Percentiles rank a stretch among this genome's conserved stretches.
Conservation (phyloP, 2,329 filamentous ascomycete species). For the Seiridium cupressi region DNA sequence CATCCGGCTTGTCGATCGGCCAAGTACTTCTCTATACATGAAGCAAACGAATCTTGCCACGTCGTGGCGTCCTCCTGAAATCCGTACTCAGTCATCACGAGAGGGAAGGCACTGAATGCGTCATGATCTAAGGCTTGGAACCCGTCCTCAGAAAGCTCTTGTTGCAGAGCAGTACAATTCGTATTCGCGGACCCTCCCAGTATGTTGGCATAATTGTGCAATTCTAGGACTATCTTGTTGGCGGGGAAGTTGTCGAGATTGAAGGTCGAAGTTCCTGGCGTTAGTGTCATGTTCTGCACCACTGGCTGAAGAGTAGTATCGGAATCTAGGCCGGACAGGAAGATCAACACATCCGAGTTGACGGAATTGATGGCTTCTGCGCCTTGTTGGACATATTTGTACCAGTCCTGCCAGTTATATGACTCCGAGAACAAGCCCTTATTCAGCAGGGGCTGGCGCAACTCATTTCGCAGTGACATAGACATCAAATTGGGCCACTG, state of each 20-base stretch:
- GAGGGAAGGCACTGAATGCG: constrained; percentile 39
- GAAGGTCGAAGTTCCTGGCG: constrained; percentile 44
- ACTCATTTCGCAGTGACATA: constrained; percentile 53
- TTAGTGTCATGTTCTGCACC: constrained; percentile 43
- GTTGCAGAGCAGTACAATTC: constrained; percentile 42
- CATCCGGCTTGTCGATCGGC: constrained; percentile 47
- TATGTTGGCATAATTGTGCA: constrained; percentile 57
- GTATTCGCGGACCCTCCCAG: constrained; percentile 27
- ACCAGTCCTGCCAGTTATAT: constrained; percentile 58
- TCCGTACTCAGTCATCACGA: constrained; percentile 53
- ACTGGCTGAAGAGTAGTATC: constrained; percentile 52
- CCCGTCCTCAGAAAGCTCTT: constrained; percentile 45
- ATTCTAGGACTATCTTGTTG: constrained; percentile 56
- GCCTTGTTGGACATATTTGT: constrained; percentile 46
- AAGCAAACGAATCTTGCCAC: constrained; percentile 46
- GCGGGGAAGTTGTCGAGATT: constrained; percentile 41
- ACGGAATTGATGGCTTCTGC: constrained; percentile 48
- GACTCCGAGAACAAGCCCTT: constrained; percentile 21
- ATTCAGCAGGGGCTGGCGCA: constrained; percentile 38
- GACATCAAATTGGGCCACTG: constrained; percentile 46
- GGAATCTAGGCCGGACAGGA: constrained; percentile 56
- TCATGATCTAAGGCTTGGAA: constrained; percentile 47
- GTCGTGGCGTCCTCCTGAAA: constrained; percentile 45
- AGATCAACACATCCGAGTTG: constrained; percentile 51
- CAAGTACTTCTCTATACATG: constrained; percentile 49